These are phyloP conservation scores for Pythium biforme DNA, from an alignment of 352 stramenopile genomes.

Conservation along the genomic window DNA sequence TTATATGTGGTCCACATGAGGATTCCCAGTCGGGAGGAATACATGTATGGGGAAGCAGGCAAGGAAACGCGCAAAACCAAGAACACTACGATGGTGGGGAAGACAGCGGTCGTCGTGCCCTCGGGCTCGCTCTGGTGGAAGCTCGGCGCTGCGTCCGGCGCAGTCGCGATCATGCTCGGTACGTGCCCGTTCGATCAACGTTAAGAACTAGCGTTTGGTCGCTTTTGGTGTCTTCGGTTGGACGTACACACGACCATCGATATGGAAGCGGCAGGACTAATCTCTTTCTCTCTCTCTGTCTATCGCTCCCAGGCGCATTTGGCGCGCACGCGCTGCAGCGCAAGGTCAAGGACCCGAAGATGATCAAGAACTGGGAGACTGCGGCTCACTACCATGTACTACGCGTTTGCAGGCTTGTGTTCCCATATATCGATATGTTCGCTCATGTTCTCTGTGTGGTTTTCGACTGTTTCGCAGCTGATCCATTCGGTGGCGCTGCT, in stretches of 20 bases:
- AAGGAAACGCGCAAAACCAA: neutral
- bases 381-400: constrained; percentile 79
- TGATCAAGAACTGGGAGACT: constrained; percentile 86
- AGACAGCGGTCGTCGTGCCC: constrained; percentile 58
- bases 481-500: constrained; percentile 77
- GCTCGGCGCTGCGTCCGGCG: constrained; percentile 65
- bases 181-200: no score
- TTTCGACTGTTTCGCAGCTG: constrained; percentile 36
- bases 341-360: constrained; percentile 65
- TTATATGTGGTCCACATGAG: constrained; percentile 17
- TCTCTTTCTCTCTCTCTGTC: neutral
- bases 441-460: constrained; percentile 4
- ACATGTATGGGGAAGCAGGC: neutral
- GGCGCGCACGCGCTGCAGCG: constrained; percentile 71
- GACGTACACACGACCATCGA: no score
- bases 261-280: no score
- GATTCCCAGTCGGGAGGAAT: no score
- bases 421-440: no score
- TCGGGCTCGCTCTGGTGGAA: constrained; percentile 79
- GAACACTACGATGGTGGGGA: constrained; percentile 29
- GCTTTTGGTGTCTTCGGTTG: no score
- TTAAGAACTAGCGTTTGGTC: no score
- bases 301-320: constrained; percentile 54
- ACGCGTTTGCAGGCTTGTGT: no score
- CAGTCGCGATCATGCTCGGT: constrained; percentile 39